These are phyloP conservation scores for Nannizziopsis arthrosporioides DNA, from an alignment of 2,329 filamentous ascomycete genomes.

Conservation along the genomic window DNA sequence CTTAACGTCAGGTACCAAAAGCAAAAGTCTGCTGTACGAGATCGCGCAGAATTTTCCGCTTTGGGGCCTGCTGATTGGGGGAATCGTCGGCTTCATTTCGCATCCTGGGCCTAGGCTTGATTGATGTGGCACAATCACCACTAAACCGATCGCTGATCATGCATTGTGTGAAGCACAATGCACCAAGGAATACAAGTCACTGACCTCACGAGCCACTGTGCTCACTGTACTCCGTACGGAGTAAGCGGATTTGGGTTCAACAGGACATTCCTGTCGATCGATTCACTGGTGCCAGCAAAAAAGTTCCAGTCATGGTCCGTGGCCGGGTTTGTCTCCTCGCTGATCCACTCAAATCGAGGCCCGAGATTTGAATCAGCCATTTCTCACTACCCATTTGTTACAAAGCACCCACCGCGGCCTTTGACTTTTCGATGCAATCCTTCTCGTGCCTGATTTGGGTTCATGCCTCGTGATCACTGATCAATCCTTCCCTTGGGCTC, in stretches of 20 bases:
- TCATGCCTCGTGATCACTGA: neutral
- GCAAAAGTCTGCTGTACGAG: neutral
- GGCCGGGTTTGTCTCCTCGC: neutral
- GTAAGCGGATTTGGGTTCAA: too few relatives aligned
- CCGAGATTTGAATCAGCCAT: neutral
- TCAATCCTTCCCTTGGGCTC: neutral
- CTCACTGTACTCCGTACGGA: too few relatives aligned
- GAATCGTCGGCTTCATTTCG: too few relatives aligned
- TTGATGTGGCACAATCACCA: slow-evolving; percentile 8
- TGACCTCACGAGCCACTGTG: neutral
- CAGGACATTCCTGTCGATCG: neutral
- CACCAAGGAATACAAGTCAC: neutral
- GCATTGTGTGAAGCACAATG: neutral
- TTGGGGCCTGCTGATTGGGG: neutral
- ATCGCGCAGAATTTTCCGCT: neutral
- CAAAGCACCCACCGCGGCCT: too few relatives aligned
- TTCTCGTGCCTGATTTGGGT: neutral
- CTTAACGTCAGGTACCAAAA: slow-evolving; percentile 8
- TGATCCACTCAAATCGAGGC: neutral
- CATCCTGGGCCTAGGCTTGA: too few relatives aligned
- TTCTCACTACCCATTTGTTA: too few relatives aligned
- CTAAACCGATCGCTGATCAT: neutral
- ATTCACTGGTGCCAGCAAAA: slow-evolving; percentile 6
- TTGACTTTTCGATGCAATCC: too few relatives aligned
- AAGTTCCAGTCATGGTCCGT: neutral